Evolutionary conservation across 106 monocot genomes (phyloP), one percentile per base, ranked within the genome.

Genomic region (Dendrobium nobile): DNA sequence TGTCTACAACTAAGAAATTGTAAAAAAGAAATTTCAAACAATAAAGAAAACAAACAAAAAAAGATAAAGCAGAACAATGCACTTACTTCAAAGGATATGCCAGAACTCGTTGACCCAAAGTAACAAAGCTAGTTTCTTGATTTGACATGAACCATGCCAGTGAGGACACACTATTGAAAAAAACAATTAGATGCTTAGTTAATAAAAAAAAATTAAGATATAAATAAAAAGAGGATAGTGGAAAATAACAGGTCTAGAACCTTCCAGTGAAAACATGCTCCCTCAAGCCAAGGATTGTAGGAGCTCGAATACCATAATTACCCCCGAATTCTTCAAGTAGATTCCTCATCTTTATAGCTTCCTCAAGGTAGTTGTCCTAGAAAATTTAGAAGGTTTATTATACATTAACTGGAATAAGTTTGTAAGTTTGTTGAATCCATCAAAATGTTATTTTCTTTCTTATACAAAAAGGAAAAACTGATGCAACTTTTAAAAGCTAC

Each of bases 191-290:
- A 83, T 24, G 15, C 28, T 70, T 33, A 37, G 15, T 5, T 0
- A n/a, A 61, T 24, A 45, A 19, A 45, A 56, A 70, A 58, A 28
- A 19, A 54, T 4, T 33, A 55, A 37, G 54, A 78, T 58, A 55
- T 2, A 27, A 68, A 37, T 81, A 77, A 17, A 8, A 73, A 15
- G 19, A 61, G 59, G 11, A 79, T 0, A 54, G 15, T 33, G 43
- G 41, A 82, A 26, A 75, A 37, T 31, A 75, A 65, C 37, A n/a
- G 11, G 72, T 56, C 26, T 20, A 48, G 27, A 79, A 96, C 97
- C 97, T 97, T 87, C 97, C 97, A 74, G 97, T 97, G 75, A 97
- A 97, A 68, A 97, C 97, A 86, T 97, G 92, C 77, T 97, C 97
- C 77, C 97, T 87, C 40, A 97, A 89, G 76, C 97, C 97, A 85